Percentiles rank a stretch among this genome's conserved stretches.
Evolutionary conservation across 768 basidiomycete genomes (phyloP).

Genomic region (Mycena indigotica): DNA sequence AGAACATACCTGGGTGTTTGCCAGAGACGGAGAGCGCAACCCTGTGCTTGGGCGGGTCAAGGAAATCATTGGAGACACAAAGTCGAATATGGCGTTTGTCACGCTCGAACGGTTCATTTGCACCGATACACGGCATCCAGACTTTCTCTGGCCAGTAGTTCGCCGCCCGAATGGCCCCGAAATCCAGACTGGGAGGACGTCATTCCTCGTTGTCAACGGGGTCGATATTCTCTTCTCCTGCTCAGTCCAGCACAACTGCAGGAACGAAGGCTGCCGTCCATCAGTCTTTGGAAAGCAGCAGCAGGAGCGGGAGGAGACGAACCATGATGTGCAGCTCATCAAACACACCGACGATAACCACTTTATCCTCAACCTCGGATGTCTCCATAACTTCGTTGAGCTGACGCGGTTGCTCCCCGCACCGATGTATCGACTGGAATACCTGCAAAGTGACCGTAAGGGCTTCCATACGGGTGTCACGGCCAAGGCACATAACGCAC

Average conservation of each 20-base stretch:
- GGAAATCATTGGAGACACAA: not conserved
- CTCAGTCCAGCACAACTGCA: constrained; percentile 25
- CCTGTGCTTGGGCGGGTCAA: not conserved
- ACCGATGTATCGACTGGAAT: not conserved
- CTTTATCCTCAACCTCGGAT: constrained; percentile 23
- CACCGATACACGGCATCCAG: not conserved
- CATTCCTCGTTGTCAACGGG: not conserved
- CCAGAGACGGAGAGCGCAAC: not conserved
- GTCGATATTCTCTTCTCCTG: constrained; percentile 5
- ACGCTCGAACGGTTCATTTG: not conserved
- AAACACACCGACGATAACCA: constrained; percentile 14
- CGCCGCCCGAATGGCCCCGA: not conserved
- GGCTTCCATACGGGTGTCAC: not conserved
- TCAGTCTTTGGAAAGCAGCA: not conserved
- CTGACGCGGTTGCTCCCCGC: not conserved
- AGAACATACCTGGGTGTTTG: not conserved
- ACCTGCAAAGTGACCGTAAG: not conserved
- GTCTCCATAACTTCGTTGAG: constrained; percentile 14
- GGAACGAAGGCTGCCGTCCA: constrained; percentile 2
- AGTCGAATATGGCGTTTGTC: not conserved
- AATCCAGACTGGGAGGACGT: not conserved
- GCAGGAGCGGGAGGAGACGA: constrained; percentile 20
- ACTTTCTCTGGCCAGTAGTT: not conserved
- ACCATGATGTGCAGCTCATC: not conserved
- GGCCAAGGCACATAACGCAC: not conserved